A percentile compares a stretch with the other conserved stretches of the same genome.
These are phyloP conservation scores for Marasmius sp. DNA, from an alignment of 1,284 basidiomycete species.

Conservation along the genomic window DNA sequence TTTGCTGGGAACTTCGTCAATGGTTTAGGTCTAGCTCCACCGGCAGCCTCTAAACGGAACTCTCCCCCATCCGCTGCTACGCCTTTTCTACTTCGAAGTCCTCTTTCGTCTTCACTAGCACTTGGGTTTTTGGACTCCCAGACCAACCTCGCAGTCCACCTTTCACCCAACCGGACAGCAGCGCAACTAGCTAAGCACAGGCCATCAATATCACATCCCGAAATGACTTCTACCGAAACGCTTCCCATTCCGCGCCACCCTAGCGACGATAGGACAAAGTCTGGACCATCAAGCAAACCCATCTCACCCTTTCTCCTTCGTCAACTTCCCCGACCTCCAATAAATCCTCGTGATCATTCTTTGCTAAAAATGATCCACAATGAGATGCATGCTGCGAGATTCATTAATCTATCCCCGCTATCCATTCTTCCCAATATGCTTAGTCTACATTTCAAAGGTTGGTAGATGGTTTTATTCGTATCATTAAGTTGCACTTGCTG, in stretches of 20 bases:
- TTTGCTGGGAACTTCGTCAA: neutral
- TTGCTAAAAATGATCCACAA: constrained; percentile 63
- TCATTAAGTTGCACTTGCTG: neutral
- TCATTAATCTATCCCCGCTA: constrained; percentile 64
- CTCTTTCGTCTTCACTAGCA: neutral
- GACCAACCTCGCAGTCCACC: neutral
- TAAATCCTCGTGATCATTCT: constrained; percentile 67
- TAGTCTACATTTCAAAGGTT: constrained; percentile 60
- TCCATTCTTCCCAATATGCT: constrained; percentile 59
- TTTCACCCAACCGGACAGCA: neutral
- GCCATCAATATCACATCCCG: neutral
- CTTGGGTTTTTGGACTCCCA: neutral
- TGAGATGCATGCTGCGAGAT: constrained; percentile 63
- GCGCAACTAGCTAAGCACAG: neutral
- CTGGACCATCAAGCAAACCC: neutral
- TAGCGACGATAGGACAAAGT: neutral
- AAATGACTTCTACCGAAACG: neutral
- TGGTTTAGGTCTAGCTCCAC: neutral
- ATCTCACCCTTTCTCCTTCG: constrained; percentile 13
- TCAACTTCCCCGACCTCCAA: constrained; percentile 23
- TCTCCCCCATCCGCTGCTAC: neutral
- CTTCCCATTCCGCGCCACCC: neutral
- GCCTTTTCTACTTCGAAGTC: neutral
- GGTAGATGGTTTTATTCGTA: constrained; percentile 11
- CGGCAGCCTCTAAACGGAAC: neutral